Evolutionary conservation across 2,329 filamentous ascomycete genomes (phyloP), one percentile per base, ranked within the genome.

Genomic region (Penicillium sp.): DNA sequence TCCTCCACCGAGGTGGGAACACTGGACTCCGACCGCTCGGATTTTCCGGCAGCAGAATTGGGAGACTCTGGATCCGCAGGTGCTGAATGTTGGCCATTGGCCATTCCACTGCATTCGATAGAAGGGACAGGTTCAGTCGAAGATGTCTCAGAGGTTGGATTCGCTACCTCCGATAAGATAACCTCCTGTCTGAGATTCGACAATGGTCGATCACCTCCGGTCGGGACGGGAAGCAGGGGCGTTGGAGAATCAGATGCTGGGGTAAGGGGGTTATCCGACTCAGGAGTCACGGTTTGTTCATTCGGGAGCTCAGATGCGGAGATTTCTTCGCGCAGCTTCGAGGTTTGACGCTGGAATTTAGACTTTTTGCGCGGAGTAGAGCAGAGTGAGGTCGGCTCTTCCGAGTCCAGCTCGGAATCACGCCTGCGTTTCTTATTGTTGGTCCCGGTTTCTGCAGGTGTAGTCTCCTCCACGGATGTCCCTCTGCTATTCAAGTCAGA

Each of bases 311-410:
- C 65, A 31, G 65, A 53, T 11, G 65, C 54, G 7, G 65, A 64
- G 11, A 71, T 55, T 26, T 69, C 66, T 37, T 68, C 62, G 37
- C 66, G 59, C 39, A 70, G 42, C 32, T 69, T 70, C 6, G 67
- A 70, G 18, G 52, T 54, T 29, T 63, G 64, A 4, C 57, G 61
- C 16, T 58, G 55, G 45, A 69, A 69, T 31, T 68, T 67, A 10
- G 51, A 49, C 29, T 62, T 52, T 44, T 68, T 69, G 24, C 55
- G 59, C 6, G 67, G 65, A 5, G 65, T 66, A 3, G 59, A 61
- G 20, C 46, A 49, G 8, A 42, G 3, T 5, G 54, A 49, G 4
- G 48, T 44, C 1, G 56, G 54, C 11, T 36, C 50, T 3, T 68
- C 65, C 3, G 55, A 54, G 16, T 68, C 66, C 14, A 54, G 22